phyloP scores from a whole-genome alignment of 768 basidiomycete species.

The Auriscalpium vulgare region DNA sequence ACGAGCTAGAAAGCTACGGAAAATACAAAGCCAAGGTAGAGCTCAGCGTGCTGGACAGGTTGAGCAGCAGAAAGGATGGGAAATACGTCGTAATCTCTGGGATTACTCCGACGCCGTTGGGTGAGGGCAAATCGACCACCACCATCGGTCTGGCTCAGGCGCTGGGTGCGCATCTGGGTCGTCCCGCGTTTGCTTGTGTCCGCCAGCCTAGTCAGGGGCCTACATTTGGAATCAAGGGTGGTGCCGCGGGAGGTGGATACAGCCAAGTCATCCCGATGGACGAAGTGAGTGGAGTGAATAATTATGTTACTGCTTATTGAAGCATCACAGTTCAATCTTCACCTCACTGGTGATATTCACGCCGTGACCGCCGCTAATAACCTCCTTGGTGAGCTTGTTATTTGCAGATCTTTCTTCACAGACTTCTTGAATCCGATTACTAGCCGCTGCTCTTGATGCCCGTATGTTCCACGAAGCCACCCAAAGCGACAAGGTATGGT shows the following conservation, averaged over 20 bases:
- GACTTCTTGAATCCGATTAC: not conserved
- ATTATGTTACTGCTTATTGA: not conserved
- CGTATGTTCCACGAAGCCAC: constrained; percentile 98
- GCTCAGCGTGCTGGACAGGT: constrained; percentile 75
- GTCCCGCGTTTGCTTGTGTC: constrained; percentile 92
- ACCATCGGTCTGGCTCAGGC: constrained; percentile 97
- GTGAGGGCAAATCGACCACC: constrained; percentile 98
- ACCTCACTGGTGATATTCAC: constrained; percentile 95
- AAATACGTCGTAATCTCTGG: constrained; percentile 97
- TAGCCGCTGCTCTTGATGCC: constrained; percentile 93
- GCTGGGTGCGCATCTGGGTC: constrained; percentile 87
- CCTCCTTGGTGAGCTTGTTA: constrained; percentile 55
- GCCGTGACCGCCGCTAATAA: constrained; percentile 98
- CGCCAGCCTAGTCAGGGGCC: constrained; percentile 98
- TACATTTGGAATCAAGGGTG: constrained; percentile 98
- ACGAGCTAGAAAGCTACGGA: constrained; percentile 91
- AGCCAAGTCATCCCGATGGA: constrained; percentile 99
- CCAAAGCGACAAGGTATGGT: constrained; percentile 76
- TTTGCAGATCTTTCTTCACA: not conserved
- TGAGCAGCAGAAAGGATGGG: constrained; percentile 80
- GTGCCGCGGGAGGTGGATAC: constrained; percentile 97
- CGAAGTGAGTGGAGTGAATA: constrained; percentile 43
- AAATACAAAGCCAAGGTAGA: constrained; percentile 97
- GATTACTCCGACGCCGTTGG: constrained; percentile 93
- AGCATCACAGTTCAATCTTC: constrained; percentile 74